A percentile compares a stretch with the other conserved stretches of the same genome.
Evolutionary conservation across 345 rosid genomes (phyloP).

Genomic region (Trapa incisa): DNA sequence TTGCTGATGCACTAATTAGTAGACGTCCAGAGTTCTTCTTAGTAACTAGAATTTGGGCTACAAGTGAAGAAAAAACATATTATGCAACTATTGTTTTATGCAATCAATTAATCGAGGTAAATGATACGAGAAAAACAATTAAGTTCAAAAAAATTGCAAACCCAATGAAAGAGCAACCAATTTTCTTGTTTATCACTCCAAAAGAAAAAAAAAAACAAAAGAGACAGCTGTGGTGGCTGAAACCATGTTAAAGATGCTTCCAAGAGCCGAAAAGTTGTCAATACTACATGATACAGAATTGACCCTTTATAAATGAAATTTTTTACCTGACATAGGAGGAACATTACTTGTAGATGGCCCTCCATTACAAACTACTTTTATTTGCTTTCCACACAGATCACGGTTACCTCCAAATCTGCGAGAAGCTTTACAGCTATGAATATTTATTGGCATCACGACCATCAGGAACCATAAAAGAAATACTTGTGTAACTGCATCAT

Average conservation of each 20-base stretch:
- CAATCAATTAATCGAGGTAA: neutral
- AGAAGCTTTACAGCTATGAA: neutral
- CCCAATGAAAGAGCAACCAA: neutral
- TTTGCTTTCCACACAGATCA: slow-evolving; percentile 76
- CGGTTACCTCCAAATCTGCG: slow-evolving; percentile 74
- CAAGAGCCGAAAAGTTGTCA: neutral
- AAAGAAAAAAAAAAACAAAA: neutral
- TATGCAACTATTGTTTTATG: neutral
- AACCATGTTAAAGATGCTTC: neutral
- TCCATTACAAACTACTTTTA: slow-evolving; percentile 47
- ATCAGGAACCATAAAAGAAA: neutral
- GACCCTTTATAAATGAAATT: neutral
- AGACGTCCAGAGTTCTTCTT: slow-evolving; percentile 66
- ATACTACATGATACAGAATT: neutral
- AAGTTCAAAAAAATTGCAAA: neutral
- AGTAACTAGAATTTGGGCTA: slow-evolving; percentile 43
- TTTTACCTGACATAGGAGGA: slow-evolving; percentile 27
- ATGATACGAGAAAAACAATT: neutral
- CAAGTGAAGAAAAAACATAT: neutral
- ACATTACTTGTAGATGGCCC: slow-evolving; percentile 30
- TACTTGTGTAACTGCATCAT: neutral
- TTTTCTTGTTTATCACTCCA: neutral
- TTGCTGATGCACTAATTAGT: slow-evolving; percentile 86
- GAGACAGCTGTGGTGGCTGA: neutral
- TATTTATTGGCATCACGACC: neutral